Percentiles rank a stretch among this genome's conserved stretches.
Conservation (phyloP, 2,329 filamentous ascomycete species). For the Fusarium setosum region DNA sequence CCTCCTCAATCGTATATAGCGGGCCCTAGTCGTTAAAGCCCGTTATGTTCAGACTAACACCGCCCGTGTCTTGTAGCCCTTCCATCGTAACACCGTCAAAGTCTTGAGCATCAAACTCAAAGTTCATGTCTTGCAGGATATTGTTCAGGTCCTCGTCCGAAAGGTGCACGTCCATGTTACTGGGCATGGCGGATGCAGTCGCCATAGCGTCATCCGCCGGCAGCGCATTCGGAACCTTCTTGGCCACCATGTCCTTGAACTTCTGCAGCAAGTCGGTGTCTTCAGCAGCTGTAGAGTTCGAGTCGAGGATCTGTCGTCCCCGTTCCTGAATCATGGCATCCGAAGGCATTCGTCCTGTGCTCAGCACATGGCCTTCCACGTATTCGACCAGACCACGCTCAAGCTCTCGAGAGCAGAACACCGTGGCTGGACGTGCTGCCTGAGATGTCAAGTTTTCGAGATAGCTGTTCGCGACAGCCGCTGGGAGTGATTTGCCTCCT, state of each 20-base stretch:
- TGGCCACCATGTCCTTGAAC: constrained; percentile 61
- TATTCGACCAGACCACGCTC: constrained; percentile 65
- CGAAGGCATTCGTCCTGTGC: constrained; percentile 55
- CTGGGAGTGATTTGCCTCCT: constrained; percentile 54
- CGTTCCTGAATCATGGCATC: constrained; percentile 60
- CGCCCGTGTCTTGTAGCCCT: constrained; percentile 44
- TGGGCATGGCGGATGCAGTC: constrained; percentile 32
- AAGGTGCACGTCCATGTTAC: constrained; percentile 50
- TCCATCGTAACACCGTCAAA: constrained; percentile 40
- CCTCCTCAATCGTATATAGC: constrained; percentile 38
- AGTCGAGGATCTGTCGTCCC: constrained; percentile 60
- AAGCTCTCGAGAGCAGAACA: constrained; percentile 70
- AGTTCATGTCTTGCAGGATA: constrained; percentile 57
- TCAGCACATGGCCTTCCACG: constrained; percentile 54
- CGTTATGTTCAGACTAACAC: constrained; percentile 43
- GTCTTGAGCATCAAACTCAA: constrained; percentile 51
- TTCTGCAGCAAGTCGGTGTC: constrained; percentile 63
- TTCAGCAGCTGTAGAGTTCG: constrained; percentile 63
- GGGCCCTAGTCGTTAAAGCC: constrained; percentile 38
- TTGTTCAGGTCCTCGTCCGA: constrained; percentile 53
- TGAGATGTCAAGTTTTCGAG: constrained; percentile 57
- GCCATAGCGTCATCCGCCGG: constrained; percentile 11
- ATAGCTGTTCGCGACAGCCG: constrained; percentile 61
- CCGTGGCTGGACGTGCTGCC: constrained; percentile 58
- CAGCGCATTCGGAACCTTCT: constrained; percentile 39